Base-by-base conservation (phyloP, 495 filamentous ascomycete genomes). In the Cryomyces antarcticus region DNA sequence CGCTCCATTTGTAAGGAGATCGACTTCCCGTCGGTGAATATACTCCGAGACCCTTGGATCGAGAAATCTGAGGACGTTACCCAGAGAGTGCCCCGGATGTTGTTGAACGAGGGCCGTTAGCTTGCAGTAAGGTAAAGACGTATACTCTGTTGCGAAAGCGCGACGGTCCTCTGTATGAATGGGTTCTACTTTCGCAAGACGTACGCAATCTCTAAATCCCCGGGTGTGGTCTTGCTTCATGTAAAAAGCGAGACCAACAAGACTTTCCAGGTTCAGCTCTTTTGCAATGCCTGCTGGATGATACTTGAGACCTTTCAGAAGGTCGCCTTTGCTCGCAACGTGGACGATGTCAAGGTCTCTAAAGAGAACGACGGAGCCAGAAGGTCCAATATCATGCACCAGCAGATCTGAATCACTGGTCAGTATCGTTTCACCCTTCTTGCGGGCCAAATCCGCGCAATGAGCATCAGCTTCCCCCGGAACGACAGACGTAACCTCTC, bases 391-490 rank as follows among this genome's bases (percentile, higher is more conserved):
- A 39, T 81, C 67, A 50, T 82, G 67, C 0, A 82, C 63, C 17
- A 84, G 60, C n/a, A 85, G 62, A 49, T 87, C 81, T 0, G 81
- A 85, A 50, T 87, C 81, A 27, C 66, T 69, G 6, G 80, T 82
- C 7, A 87, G 50, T 28, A 82, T 54, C 4, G 62, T 58, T 5
- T 53, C 54, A 4, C 68, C 71, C 38, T 65, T 57, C 3, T 56
- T 39, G n/a, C 56, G 63, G n/a, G 72, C 57, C 38, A 70, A 58
- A 30, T 60, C 49, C 7, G 75, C 80, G 58, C 80, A 85, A 49
- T 69, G 78, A 5, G 57, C 52, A 50, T 87, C 80, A 13, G 81
- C 81, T 54, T 87, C 81, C 0, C 78, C 79, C 0, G 77, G 67
- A 1, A 82, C 71, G 35, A 82, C 67, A 9, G 59, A 46, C 3